A percentile compares a stretch with the other conserved stretches of the same genome.
Conservation (phyloP, 129 eudicot species). For the Chrysanthemum seticuspe region DNA sequence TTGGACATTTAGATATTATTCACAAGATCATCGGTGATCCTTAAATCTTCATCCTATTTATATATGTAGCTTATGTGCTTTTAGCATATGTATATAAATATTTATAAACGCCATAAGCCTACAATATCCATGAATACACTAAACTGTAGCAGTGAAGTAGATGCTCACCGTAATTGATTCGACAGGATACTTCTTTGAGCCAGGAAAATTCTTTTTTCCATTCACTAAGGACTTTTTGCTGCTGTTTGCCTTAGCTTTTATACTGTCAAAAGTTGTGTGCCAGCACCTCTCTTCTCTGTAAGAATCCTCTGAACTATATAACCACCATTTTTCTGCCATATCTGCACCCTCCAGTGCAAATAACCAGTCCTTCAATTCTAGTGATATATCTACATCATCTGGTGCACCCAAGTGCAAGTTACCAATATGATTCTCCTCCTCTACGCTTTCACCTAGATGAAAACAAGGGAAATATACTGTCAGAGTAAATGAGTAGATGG, state of each 20-base stretch:
- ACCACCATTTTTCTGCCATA: slow-evolving; percentile 50
- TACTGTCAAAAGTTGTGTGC: slow-evolving; percentile 80
- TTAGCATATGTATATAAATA: slow-evolving; percentile 1
- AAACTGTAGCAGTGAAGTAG: slow-evolving; percentile 16
- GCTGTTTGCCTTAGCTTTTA: slow-evolving; percentile 79
- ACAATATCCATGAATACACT: slow-evolving; percentile 8
- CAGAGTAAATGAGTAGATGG: neutral
- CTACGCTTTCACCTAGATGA: slow-evolving; percentile 50
- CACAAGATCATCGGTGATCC: neutral
- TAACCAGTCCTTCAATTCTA: slow-evolving; percentile 82
- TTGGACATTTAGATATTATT: slow-evolving; percentile 5
- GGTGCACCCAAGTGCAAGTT: slow-evolving; percentile 71
- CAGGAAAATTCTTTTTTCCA: slow-evolving; percentile 35
- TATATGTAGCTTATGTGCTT: slow-evolving; percentile 12
- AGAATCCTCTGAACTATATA: slow-evolving; percentile 44
- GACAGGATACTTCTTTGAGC: slow-evolving; percentile 58
- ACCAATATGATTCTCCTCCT: slow-evolving; percentile 41
- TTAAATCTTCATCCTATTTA: neutral
- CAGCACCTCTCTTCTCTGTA: slow-evolving; percentile 80
- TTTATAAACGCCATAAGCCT: neutral
- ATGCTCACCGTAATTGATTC: slow-evolving; percentile 69
- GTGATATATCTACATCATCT: slow-evolving; percentile 80
- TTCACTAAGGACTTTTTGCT: slow-evolving; percentile 36
- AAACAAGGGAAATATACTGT: slow-evolving; percentile 1
- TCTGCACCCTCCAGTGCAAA: slow-evolving; percentile 93